A percentile compares a stretch with the other conserved stretches of the same genome.
These are phyloP conservation scores for Lecanosticta acicola DNA, from an alignment of 2,329 filamentous ascomycete species.

Conservation along the genomic window DNA sequence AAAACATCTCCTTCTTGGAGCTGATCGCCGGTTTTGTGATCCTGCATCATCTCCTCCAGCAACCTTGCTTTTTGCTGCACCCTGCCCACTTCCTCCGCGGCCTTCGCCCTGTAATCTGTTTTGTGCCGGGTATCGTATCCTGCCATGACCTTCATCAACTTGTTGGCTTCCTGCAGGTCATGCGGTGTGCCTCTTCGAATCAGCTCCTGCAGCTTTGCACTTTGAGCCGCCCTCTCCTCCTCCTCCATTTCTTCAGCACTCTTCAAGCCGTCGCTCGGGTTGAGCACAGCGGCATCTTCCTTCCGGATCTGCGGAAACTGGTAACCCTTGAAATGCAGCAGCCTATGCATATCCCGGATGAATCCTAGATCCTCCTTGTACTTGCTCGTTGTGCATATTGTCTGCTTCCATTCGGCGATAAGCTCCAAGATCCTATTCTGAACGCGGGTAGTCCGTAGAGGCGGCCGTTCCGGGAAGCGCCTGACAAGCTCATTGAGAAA, in stretches of 20 bases:
- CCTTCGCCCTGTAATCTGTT: constrained; percentile 96
- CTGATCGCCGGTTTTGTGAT: constrained; percentile 72
- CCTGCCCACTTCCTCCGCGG: constrained; percentile 87
- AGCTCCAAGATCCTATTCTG: constrained; percentile 90
- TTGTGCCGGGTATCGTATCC: constrained; percentile 93
- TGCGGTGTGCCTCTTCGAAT: constrained; percentile 87
- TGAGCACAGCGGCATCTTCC: constrained; percentile 93
- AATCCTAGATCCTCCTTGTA: constrained; percentile 97
- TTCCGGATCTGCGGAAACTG: constrained; percentile 85
- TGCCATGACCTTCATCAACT: constrained; percentile 98
- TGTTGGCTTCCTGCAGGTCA: constrained; percentile 93
- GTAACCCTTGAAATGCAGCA: constrained; percentile 96
- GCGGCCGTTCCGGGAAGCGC: constrained; percentile 88
- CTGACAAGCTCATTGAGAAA: constrained; percentile 97
- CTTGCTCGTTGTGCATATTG: constrained; percentile 94
- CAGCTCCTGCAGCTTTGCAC: constrained; percentile 94
- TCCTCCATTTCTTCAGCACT: constrained; percentile 98
- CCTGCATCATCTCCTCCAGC: constrained; percentile 85
- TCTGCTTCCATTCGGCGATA: constrained; percentile 97
- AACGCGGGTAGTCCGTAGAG: constrained; percentile 76
- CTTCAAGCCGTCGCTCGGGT: constrained; percentile 92
- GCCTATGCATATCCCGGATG: constrained; percentile 93
- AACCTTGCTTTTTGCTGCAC: constrained; percentile 93
- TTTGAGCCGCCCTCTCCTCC: constrained; percentile 89
- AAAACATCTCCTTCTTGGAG: constrained; percentile 67